Conservation (phyloP, 2,329 filamentous ascomycete genomes). For the Alternaria sp. region DNA sequence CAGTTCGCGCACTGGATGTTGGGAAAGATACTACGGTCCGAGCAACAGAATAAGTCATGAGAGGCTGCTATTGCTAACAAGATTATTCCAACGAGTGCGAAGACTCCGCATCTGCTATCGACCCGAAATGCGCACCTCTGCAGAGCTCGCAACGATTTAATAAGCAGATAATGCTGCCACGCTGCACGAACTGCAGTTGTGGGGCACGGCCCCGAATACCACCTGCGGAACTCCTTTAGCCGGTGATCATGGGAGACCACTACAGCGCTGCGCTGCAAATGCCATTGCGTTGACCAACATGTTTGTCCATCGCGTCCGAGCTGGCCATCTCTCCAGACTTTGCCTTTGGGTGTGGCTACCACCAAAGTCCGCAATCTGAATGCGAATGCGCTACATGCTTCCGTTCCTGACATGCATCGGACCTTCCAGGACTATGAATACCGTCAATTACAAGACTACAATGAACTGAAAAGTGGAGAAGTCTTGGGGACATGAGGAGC, state of each 20-base stretch:
- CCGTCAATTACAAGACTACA: neutral
- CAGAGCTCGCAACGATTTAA: neutral
- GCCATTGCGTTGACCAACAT: neutral
- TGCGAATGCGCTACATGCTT: neutral
- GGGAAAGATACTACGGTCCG: constrained; percentile 43
- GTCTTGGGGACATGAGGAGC: neutral
- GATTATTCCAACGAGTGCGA: neutral
- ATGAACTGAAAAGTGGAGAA: neutral
- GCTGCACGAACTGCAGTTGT: too few relatives aligned
- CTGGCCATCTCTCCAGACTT: neutral
- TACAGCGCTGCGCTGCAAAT: neutral
- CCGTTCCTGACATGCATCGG: neutral
- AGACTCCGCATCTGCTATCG: neutral
- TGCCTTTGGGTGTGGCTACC: neutral
- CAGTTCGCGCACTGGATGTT: constrained; percentile 48
- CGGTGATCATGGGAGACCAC: neutral
- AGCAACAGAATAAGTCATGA: constrained; percentile 7
- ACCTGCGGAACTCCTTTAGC: neutral
- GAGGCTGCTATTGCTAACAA: neutral
- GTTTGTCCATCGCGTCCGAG: neutral
- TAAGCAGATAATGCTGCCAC: neutral
- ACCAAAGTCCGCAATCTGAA: neutral
- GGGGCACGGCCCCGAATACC: neutral
- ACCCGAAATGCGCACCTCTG: too few relatives aligned
- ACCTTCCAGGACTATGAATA: neutral